Base-by-base conservation (phyloP, 345 rosid genomes). In the Murraya koenigii region DNA sequence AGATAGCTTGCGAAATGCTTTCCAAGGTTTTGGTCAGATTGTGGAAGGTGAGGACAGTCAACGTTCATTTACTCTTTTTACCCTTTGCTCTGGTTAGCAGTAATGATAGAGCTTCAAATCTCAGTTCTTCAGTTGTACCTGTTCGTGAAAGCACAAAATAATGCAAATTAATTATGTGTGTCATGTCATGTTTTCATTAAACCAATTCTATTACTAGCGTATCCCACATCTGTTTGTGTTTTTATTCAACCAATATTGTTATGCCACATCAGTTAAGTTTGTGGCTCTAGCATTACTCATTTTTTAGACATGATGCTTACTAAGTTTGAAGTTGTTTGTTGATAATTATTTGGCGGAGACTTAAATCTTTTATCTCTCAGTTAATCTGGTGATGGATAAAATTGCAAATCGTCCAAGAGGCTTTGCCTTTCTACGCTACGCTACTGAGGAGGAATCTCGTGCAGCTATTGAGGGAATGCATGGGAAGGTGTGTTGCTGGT, bases 401-500 rank as follows among this genome's bases (percentile, higher is more conserved):
- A 77, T 92, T 63, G 95, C 97, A 41, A 92, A 87, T 36, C 87
- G 94, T 80, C 94, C 93, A 4, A 90, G 90, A 82, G 97, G 95
- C 5, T 94, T 92, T 83, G 98, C 97, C 23, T 93, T 93, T 75
- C 75, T 93, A 28, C 84, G 87, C 25, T 93, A 93, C 74, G 86
- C 86, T 52, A 88, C 90, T 19, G 93, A 88, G 84, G 97, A 92
- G 72, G 94, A 92, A 79, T 88, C 97, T 14, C 85, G 52, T 33
- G 89, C 86, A 47, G 98, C 97, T 71, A 85, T 92, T 41, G 77
- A 91, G 78, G 98, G 94, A 82, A 93, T 93, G 97, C 97, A 93
- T 61, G 94, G 97, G 61, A 91, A 92, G 98, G 98, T 91, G 82
- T 78, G 36, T 23, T 35, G 52, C n/a, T 0, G 41, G 4, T 52